Base-by-base conservation (phyloP, 2,329 filamentous ascomycete species). In the Dothideomycetes sp. region DNA sequence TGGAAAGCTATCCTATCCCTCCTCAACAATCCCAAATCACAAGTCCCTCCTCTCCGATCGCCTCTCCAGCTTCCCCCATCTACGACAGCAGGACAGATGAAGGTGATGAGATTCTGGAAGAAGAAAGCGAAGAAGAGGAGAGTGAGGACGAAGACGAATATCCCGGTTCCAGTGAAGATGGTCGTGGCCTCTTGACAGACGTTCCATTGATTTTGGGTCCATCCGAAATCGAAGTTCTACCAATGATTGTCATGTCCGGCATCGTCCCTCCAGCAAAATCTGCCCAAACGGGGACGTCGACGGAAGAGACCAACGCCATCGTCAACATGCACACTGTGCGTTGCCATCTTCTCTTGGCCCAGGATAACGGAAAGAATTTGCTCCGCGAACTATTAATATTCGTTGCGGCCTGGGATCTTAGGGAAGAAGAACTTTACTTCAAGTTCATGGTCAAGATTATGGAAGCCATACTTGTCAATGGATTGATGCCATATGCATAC, bases 371-470 rank as follows among this genome's bases (percentile, higher is more conserved):
- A 3, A 80, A 88, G 51, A 94, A 93, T 55, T 69, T 96, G 4
- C 69, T 96, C 1, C 74, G 89, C 42, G 89, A 96, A 60, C 76
- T 96, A 54, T 70, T 96, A 30, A 93, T 96, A 44, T 95, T 95
- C 59, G 94, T 95, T 47, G 89, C 89, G 4, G 88, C 94, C 7
- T 96, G 89, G 89, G 89, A 95, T 56, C 80, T 95, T 53, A 82
- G 86, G 28, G 88, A 96, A 58, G 82, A 89, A 45, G 87, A 93
- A 46, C 76, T 94, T 25, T 94, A 95, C 55, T 95, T 94, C 68
- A 89, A 94, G 59, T 85, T 95, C 59, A 95, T 93, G 61, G 83
- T 87, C 31, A 88, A 95, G 61, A 94, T 96, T 45, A 85, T 95
- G 64, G 85, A 94, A 57, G 85, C 89, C 0, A 84, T 95, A 33